Base-by-base conservation (phyloP, 1,284 basidiomycete genomes). In the Ustilago xerochloae region DNA sequence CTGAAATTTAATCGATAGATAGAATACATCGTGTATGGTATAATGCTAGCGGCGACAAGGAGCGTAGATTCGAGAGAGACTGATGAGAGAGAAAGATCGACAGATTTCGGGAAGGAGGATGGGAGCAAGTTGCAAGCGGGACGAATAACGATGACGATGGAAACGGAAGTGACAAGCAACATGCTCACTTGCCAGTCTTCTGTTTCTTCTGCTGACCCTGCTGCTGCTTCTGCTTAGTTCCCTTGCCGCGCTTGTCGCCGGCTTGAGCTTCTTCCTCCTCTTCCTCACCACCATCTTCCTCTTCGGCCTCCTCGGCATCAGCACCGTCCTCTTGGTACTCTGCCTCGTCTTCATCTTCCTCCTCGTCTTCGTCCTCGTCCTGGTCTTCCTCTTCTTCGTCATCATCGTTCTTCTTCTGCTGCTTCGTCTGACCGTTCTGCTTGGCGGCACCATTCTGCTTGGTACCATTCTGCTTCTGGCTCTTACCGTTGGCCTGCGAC, bases 191-290 rank as follows among this genome's bases (percentile, higher is more conserved):
- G 8, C 46, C 47, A 20, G 69, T 72, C 69, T 72, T 72, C 29
- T 72, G 69, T 60, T 72, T 65, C 56, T 72, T 72, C 41, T 51
- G 49, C 32, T 71, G 48, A 7, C 22, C 18, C 35, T 32, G 33
- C 24, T 66, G 49, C 39, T 68, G 57, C 60, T 66, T 54, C 48
- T 63, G 63, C 55, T 64, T 49, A 35, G 39, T 51, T 26, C 56
- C 61, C 24, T 73, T 63, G 36, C 57, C 53, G 16, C 57, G 60
- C 57, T 67, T 67, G 48, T 58, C 58, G 16, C 64, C 64, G 18
- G 63, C 47, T 18, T 59, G 56, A 7, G 59, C 24, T 4, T 66
- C 67, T n/a, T 35, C 32, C 32, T 71, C 67, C 1, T 70, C 59
- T 18, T 57, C 53, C 15, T 8, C 54, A 20, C 45, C 50, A 1